Percentiles rank a stretch among this genome's conserved stretches.
Conservation (phyloP, 768 basidiomycete species). For the Filobasidium floriforme region DNA sequence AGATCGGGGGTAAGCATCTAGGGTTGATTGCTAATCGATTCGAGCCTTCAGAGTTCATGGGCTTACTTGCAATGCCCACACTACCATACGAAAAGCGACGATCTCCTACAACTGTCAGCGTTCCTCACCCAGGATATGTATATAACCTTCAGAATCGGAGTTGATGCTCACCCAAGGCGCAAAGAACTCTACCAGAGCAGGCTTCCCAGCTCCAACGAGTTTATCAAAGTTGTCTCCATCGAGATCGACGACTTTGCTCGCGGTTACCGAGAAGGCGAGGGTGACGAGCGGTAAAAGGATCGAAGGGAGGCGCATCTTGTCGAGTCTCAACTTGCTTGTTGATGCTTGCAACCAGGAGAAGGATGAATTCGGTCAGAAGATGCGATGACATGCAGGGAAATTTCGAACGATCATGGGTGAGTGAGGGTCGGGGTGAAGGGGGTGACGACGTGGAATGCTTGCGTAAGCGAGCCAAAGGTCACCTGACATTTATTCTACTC, state of each 20-base stretch:
- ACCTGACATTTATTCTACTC: too few relatives aligned
- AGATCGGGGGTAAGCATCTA: neutral
- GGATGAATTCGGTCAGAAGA: too few relatives aligned
- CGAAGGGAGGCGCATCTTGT: neutral
- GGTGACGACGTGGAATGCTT: too few relatives aligned
- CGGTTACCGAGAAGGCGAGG: constrained; percentile 54
- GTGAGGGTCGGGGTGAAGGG: too few relatives aligned
- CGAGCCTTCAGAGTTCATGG: neutral
- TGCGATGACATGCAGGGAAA: too few relatives aligned
- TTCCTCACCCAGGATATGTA: too few relatives aligned
- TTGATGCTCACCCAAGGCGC: constrained; percentile 20
- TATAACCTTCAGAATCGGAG: too few relatives aligned
- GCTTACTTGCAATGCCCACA: neutral
- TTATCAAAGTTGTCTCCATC: constrained; percentile 65
- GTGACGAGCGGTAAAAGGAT: neutral
- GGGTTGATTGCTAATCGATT: neutral
- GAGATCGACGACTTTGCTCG: constrained; percentile 77
- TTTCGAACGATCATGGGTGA: too few relatives aligned
- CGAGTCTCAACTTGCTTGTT: too few relatives aligned
- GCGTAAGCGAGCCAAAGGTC: too few relatives aligned
- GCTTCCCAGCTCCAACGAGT: constrained; percentile 38
- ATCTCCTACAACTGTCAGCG: too few relatives aligned
- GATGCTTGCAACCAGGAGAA: too few relatives aligned
- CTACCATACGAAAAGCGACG: neutral
- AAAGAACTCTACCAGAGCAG: constrained; percentile 16